phyloP scores from a whole-genome alignment of 257 asterid genomes.

The Echites panduratus region DNA sequence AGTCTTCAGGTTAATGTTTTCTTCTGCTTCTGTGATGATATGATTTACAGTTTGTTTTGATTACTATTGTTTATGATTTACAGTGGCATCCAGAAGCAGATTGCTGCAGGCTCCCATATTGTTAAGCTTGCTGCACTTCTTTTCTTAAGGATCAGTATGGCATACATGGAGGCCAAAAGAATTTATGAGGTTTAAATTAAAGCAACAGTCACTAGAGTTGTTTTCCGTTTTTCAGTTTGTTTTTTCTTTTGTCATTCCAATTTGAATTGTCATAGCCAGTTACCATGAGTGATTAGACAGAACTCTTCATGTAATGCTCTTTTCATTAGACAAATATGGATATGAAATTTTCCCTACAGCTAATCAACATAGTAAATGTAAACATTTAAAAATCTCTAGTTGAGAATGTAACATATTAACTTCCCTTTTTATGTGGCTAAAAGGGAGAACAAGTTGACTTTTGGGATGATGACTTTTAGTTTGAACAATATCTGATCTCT shows the following conservation, averaged over 20 bases:
- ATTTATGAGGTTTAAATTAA: slow-evolving; percentile 61
- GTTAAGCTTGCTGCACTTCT: slow-evolving; percentile 63
- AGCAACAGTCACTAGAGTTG: slow-evolving; percentile 1
- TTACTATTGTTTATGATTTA: slow-evolving; percentile 8
- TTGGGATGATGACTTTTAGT: background rate
- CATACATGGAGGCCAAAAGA: slow-evolving; percentile 82
- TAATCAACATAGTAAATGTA: background rate
- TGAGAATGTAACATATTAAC: background rate
- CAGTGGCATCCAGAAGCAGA: slow-evolving; percentile 88
- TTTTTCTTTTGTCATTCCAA: background rate
- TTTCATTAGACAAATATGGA: background rate
- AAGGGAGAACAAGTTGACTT: background rate
- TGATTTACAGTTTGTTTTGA: background rate
- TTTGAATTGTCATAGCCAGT: background rate
- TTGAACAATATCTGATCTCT: background rate
- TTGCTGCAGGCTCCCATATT: slow-evolving; percentile 50
- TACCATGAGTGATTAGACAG: background rate
- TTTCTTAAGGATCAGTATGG: slow-evolving; percentile 64
- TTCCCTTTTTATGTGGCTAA: background rate
- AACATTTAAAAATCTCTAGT: background rate
- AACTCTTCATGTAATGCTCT: background rate
- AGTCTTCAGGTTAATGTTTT: slow-evolving; percentile 1
- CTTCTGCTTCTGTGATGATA: background rate
- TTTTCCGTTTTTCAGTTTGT: background rate
- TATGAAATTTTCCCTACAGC: background rate